Base-by-base conservation (phyloP, 2,329 filamentous ascomycete species). In the Sarocladium oryzae region DNA sequence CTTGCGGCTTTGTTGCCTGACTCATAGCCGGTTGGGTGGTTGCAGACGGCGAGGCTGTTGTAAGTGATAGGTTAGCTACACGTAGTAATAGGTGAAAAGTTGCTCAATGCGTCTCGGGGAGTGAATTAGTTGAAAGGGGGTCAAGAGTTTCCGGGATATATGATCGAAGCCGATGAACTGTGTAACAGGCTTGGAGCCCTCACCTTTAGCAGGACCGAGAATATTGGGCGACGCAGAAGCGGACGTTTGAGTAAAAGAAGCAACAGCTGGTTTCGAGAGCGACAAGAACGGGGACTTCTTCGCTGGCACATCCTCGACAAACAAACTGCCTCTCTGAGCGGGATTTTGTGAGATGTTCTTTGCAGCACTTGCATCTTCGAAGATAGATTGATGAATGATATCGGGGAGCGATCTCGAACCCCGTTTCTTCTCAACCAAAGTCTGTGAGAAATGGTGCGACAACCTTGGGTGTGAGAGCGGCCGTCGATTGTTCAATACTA, bases 361-460 rank as follows among this genome's bases (percentile, higher is more conserved):
- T 11, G 57, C 40, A 5, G 53, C 52, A 11, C 26, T 54, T 15
- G 48, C 26, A 28, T 71, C 66, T 55, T 76, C 74, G 48, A 68
- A 79, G 10, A 82, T 66, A 1, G 78, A 83, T 30, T 68, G 65
- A 56, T 80, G 77, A 26, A 85, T 80, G 20, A 82, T 67, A 23
- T 78, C 68, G 2, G 79, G 72, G 2, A 85, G 66, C 10, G 76
- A 64, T 43, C 69, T 70, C 10, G 65, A 63, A 5, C 73, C 73
- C 23, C 82, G 77, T 61, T 86, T 86, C 46, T 68, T 69, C 63
- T 85, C 82, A 7, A 86, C 82, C 15, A 85, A 61, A 5, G 57
- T 62, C 10, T 70, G 66, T 1, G 82, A 85, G 55, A 78, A 81
- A 15, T 76, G 66, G 56, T 85, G 81, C 26, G 71, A 70, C 3